phyloP scores from a whole-genome alignment of 1,284 basidiomycete genomes.

The Marasmius sp. region DNA sequence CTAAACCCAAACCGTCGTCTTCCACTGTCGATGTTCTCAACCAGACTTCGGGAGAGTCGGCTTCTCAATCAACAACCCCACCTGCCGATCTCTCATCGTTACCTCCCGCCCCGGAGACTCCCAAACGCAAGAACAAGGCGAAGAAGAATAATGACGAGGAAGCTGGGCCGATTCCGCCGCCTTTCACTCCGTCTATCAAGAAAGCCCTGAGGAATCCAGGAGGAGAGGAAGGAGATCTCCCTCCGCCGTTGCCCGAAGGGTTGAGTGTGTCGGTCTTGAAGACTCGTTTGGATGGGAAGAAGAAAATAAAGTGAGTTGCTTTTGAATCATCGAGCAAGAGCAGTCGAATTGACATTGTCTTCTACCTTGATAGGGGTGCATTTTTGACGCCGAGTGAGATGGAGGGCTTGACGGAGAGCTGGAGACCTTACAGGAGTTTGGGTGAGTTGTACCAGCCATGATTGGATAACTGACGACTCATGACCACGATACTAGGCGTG shows the following conservation, averaged over 20 bases:
- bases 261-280: conserved; percentile 63
- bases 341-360: neutral
- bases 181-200: conserved; percentile 69
- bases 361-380: conserved; percentile 52
- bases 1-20: conserved; percentile 22
- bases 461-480: conserved; percentile 1
- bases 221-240: conserved; percentile 18
- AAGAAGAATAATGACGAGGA: conserved; percentile 19
- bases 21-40: conserved; percentile 4
- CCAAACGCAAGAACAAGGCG: conserved; percentile 3
- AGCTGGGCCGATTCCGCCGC: conserved; percentile 44
- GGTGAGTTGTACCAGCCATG: conserved; percentile 41
- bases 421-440: conserved; percentile 80
- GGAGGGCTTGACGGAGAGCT: conserved; percentile 72
- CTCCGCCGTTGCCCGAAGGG: conserved; percentile 56
- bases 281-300: conserved; percentile 72
- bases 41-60: conserved; percentile 8
- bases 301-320: conserved; percentile 73
- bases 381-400: conserved; percentile 83
- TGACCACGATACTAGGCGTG: conserved; percentile 36
- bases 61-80: conserved; percentile 3
- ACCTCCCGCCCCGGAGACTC: conserved; percentile 6
- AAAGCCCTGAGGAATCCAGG: conserved; percentile 44
- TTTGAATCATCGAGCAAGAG: conserved; percentile 1
- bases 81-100: conserved; percentile 12